A percentile compares a stretch with the other conserved stretches of the same genome.
These are phyloP conservation scores for Fomitopsis schrenkii DNA, from an alignment of 1,284 basidiomycete species.

Conservation along the genomic window DNA sequence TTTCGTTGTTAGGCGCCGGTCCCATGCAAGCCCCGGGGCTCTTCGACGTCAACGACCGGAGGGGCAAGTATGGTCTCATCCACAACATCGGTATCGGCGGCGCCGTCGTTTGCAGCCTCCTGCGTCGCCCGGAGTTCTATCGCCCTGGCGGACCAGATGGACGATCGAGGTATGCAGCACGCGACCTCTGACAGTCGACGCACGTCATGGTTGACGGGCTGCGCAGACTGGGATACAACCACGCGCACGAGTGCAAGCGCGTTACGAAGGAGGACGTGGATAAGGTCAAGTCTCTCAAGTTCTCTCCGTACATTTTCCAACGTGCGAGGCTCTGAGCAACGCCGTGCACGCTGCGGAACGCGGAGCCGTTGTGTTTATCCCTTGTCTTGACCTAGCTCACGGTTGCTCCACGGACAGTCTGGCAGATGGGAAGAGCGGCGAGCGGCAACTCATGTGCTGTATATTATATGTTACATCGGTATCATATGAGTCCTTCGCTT, in stretches of 20 bases:
- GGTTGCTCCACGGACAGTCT: no score
- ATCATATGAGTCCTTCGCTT: neutral
- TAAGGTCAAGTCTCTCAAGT: conserved; percentile 66
- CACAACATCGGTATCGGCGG: conserved; percentile 86
- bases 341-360: no score
- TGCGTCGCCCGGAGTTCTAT: conserved; percentile 74
- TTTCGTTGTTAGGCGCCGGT: conserved; percentile 55
- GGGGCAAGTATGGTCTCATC: conserved; percentile 76
- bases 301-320: conserved; percentile 25
- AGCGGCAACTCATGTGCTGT: neutral
- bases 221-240: conserved; percentile 74
- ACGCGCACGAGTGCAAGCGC: conserved; percentile 62
- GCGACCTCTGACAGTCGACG: neutral
- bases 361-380: no score
- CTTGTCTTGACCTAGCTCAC: no score
- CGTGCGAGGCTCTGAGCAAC: conserved; percentile 20
- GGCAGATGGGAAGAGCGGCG: no score
- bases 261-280: conserved; percentile 63
- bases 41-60: conserved; percentile 55
- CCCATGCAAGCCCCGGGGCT: conserved; percentile 78
- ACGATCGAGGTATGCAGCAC: conserved; percentile 49
- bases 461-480: neutral
- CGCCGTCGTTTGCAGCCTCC: conserved; percentile 70
- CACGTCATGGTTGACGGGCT: neutral
- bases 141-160: conserved; percentile 60